Base-by-base conservation (phyloP, 495 filamentous ascomycete genomes). In the Aspergillus saccharolyticus region DNA sequence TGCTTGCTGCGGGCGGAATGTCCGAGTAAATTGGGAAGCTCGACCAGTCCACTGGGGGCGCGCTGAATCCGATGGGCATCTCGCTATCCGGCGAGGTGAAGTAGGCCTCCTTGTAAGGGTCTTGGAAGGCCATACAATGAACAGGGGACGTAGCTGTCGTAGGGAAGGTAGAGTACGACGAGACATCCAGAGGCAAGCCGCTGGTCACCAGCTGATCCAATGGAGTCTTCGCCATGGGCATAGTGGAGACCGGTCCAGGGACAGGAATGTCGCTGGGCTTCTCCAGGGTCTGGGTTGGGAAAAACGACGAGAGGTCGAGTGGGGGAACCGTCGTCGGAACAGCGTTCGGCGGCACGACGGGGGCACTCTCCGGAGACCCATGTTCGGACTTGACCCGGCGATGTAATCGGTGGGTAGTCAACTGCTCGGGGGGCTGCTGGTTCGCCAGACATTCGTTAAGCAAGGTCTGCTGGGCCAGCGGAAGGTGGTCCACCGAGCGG, bases 11-110 rank as follows among this genome's bases (percentile, higher is more conserved):
- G n/a, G 82, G 78, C 57, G 85, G 80, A 48, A 78, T 78, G 14
- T 79, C 76, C 45, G 76, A 78, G 50, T 83, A 83, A 14, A 89
- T 71, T 51, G 87, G 85, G 62, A 87, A 85, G 53, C 86, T 83
- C 43, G 82, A 85, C 88, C 88, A 91, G 70, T 90, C 87, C 44
- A 89, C 84, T 7, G 85, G 81, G 12, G 80, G 77, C 10, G 84
- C 82, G 49, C 72, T 80, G 59, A 88, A 70, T 5, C 85, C 83
- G 51, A 87, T 71, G 15, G 87, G 82, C 53, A 80, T 67, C 12
- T 92, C 89, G 54, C 80, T 75, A 53, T 89, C 86, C 1, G 82
- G 82, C 6, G 74, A 74, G 17, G 72, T 67, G 50, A 77, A 75
- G 47, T 69, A 74, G 7, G 66, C 60, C 28, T 78, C 76, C 43